Percentiles rank a stretch among this genome's conserved stretches.
Conservation (phyloP, 208 protist genomes). For the Porcisia deanei region DNA sequence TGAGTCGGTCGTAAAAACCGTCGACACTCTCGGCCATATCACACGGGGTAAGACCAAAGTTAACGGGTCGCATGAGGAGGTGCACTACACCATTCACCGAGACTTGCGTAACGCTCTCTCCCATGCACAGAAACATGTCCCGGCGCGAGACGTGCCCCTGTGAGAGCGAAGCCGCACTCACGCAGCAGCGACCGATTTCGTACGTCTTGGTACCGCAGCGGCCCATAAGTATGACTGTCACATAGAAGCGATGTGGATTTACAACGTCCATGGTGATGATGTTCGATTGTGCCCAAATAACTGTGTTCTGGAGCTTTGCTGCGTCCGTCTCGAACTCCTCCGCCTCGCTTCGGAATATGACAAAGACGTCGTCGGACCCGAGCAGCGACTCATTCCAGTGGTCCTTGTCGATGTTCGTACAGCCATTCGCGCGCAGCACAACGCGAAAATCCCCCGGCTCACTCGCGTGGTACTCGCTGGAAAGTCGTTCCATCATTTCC, state of each 20-base stretch:
- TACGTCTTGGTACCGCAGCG: conserved; percentile 29
- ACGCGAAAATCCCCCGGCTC: conserved; percentile 45
- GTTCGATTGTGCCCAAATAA: conserved; percentile 49
- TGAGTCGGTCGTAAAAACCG: conserved; percentile 69
- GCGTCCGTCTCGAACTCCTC: conserved; percentile 54
- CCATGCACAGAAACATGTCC: conserved; percentile 67
- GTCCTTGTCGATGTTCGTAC: conserved; percentile 60
- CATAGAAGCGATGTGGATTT: conserved; percentile 45
- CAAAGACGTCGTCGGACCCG: conserved; percentile 57
- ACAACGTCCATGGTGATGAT: conserved; percentile 52
- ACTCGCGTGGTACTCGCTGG: conserved; percentile 40
- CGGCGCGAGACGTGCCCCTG: conserved; percentile 46
- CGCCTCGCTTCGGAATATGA: conserved; percentile 60
- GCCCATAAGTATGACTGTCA: conserved; percentile 68
- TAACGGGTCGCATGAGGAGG: conserved; percentile 50
- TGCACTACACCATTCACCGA: conserved; percentile 54
- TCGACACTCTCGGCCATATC: conserved; percentile 47
- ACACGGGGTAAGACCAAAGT: conserved; percentile 56
- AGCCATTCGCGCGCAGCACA: conserved; percentile 58
- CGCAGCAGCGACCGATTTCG: conserved; percentile 67
- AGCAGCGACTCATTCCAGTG: conserved; percentile 46
- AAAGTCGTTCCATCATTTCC: conserved; percentile 55
- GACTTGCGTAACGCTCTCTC: conserved; percentile 34
- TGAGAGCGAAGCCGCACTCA: conserved; percentile 54
- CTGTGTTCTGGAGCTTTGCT: conserved; percentile 42